Percentiles rank a stretch among this genome's conserved stretches.
phyloP scores from a whole-genome alignment of 306 rosid genomes.

The Fagus crenata region DNA sequence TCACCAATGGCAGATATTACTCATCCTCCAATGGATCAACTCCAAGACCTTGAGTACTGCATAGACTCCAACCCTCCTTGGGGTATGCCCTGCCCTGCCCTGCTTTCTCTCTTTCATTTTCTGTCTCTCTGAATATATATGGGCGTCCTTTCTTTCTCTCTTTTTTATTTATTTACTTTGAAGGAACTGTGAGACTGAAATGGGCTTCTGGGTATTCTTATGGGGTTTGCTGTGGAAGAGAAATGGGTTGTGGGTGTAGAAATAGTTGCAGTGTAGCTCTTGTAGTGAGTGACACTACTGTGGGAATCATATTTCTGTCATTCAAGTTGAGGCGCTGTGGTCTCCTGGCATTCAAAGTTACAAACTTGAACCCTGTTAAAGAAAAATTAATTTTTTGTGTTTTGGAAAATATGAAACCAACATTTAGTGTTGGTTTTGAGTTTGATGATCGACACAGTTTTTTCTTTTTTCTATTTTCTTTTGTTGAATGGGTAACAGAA shows the following conservation, averaged over 20 bases:
- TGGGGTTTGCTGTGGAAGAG: background rate
- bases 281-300: background rate
- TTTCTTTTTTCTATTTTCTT: background rate
- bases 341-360: background rate
- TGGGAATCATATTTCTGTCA: background rate
- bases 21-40: slow-evolving; percentile 97
- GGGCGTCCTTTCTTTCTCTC: slow-evolving; percentile 8
- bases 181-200: slow-evolving; percentile 10
- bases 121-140: background rate
- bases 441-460: background rate
- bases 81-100: slow-evolving; percentile 53
- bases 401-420: background rate
- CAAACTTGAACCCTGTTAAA: slow-evolving; percentile 11
- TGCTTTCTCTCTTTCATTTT: background rate
- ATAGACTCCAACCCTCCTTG: slow-evolving; percentile 98
- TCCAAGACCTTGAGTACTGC: slow-evolving; percentile 97
- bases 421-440: background rate
- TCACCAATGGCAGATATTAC: slow-evolving; percentile 89
- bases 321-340: slow-evolving; percentile 15
- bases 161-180: background rate
- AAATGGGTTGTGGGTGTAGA: slow-evolving; percentile 14
- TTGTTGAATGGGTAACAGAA: slow-evolving; percentile 12
- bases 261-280: background rate
- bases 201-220: slow-evolving; percentile 5
- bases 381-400: background rate